Evolutionary conservation across 805 yeast species (phyloP), one percentile per base, ranked within the genome.

Genomic region (Ogataea nakhonphanomensis): DNA sequence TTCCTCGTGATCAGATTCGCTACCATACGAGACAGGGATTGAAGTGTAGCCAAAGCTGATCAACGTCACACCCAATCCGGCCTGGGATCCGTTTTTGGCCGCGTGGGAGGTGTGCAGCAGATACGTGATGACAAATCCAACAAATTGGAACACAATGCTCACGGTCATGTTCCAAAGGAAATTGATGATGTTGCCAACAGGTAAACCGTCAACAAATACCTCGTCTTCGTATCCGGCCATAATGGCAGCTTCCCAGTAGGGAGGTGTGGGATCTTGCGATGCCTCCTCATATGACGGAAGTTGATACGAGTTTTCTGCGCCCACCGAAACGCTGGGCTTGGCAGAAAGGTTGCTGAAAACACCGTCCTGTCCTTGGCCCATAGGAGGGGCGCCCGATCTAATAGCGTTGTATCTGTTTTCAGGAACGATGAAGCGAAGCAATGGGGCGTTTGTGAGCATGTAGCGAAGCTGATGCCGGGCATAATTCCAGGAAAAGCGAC

Each of bases 31-130:
- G 8, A 62, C 61, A 2, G 84, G 82, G 26, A 76, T 63, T 65
- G 78, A 69, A 24, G 71, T 66, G 47, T 72, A 74, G 3, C 85
- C 95, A 49, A 81, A 79, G 39, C 81, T 77, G 37, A 91, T 69
- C 48, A 93, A 74, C 0, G 96, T 88, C 45, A 85, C 58, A 2
- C 98, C 98, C 42, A 93, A 66, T 0, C 99, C 99, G 13, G 91
- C 84, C 46, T 95, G 71, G 1, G 97, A 83, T 3, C 99, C 99
- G 55, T 90, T 90, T 58, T 87, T 88, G 4, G 97, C 95, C 5
- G 98, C 97, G 59, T 93, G 99, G 2, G 97, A 86, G 1, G 98
- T 91, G 63, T 93, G 98, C 39, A 93, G 69, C 32, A 91, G 67
- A 58, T 90, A 93, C 7, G 98, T 90, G 40, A 91, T 71, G 30